Evolutionary conservation across 1,139 yeast species (phyloP), one percentile per base, ranked within the genome.

Genomic region (Saccharomycopsis crataegensis): DNA sequence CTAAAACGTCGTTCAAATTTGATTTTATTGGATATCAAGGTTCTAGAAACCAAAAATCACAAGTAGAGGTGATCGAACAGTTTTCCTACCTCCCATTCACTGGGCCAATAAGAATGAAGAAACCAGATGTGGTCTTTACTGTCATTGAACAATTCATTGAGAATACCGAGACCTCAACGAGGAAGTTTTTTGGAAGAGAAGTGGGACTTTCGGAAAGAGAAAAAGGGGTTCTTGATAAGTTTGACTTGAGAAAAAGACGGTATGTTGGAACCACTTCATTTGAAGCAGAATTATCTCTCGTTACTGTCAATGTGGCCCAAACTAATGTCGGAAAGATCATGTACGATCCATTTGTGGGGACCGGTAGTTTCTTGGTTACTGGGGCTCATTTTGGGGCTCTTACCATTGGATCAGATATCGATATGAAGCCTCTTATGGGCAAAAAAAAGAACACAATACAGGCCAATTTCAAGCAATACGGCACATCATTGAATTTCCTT

Each of bases 221-320:
- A 1, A 67, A 70, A 16, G 81, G 78, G 43, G 75, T 82, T 2
- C 74, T 89, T 57, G 98, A 91, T 61, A 78, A 74, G 55, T 88
- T 86, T 62, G 96, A 91, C 65, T 74, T 93, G 60, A 86, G 83
- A 64, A 82, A 83, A 61, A 77, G 99, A 63, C 84, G 82, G 52
- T 90, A 87, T 64, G 91, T 90, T 58, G 99, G 99, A 1, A 93
- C 99, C 12, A 93, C 99, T 0, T 87, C 97, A 9, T 93, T 93
- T 69, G 99, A 93, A 62, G 96, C 97, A 0, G 94, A 85, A 62
- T 70, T 85, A 59, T 82, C 97, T 0, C 69, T 91, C 50, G 85
- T 90, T 14, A 83, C 95, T 16, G 86, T 96, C 65, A 93, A 93
- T 64, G 77, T 93, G 53, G 96, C 89, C 0, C 91, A 86, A 59